Conservation (phyloP, 495 filamentous ascomycete species). For the Schizothecium vesticola region DNA sequence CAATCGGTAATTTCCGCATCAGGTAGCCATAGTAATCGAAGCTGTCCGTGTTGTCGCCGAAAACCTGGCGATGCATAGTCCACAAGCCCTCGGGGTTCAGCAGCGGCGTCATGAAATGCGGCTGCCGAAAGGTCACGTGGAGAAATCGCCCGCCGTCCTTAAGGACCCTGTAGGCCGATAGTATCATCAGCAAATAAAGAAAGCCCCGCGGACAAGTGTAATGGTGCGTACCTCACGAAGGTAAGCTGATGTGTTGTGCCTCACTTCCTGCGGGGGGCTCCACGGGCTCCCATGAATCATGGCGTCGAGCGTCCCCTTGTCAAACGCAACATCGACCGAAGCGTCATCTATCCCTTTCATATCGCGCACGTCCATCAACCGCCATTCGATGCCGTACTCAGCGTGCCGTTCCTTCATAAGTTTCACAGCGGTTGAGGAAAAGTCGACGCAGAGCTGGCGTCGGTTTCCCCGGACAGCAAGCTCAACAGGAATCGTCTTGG, state of each 20-base stretch:
- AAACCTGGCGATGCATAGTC: slow-evolving; percentile 37
- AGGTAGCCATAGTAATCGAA: slow-evolving; percentile 51
- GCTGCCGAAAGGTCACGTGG: slow-evolving; percentile 56
- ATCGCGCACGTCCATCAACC: slow-evolving; percentile 48
- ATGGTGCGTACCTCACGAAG: slow-evolving; percentile 47
- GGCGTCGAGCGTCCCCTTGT: slow-evolving; percentile 58
- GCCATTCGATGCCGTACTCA: slow-evolving; percentile 41
- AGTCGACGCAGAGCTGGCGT: slow-evolving; percentile 54
- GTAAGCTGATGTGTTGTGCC: slow-evolving; percentile 46
- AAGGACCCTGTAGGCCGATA: too few relatives aligned
- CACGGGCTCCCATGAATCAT: slow-evolving; percentile 56
- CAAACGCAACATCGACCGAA: slow-evolving; percentile 52
- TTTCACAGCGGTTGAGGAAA: slow-evolving; percentile 49
- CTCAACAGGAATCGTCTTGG: slow-evolving; percentile 48
- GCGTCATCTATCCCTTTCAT: slow-evolving; percentile 33
- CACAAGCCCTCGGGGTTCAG: slow-evolving; percentile 41
- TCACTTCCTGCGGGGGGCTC: slow-evolving; percentile 51
- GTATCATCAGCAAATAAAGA: too few relatives aligned
- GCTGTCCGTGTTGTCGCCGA: slow-evolving; percentile 34
- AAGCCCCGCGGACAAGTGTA: too few relatives aligned
- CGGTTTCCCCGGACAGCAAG: slow-evolving; percentile 45
- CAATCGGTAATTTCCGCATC: slow-evolving; percentile 20
- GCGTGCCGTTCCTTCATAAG: slow-evolving; percentile 43
- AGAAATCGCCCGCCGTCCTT: slow-evolving; percentile 50
- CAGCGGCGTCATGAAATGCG: slow-evolving; percentile 54